A percentile compares a stretch with the other conserved stretches of the same genome.
Conservation (phyloP, 257 asterid species). For the Ligustrum vulgare region DNA sequence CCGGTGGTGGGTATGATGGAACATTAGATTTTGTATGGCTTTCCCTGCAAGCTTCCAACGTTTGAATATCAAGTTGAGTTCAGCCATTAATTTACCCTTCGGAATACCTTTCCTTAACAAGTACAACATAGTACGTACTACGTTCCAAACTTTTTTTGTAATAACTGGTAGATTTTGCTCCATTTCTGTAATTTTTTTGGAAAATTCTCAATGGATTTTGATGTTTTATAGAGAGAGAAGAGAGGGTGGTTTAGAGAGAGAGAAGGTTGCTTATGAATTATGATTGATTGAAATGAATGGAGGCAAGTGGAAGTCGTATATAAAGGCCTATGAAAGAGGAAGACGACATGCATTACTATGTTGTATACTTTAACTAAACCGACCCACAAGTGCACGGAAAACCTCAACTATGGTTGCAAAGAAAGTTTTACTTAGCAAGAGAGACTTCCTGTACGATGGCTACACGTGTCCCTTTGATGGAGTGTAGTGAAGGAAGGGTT, state of each 20-base stretch:
- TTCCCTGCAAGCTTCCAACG: conserved; percentile 30
- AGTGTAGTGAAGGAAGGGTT: no score
- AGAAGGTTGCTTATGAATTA: not conserved
- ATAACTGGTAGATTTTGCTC: conserved; percentile 27
- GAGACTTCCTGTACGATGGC: conserved; percentile 8
- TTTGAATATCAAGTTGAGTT: conserved; percentile 29
- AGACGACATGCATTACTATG: not conserved
- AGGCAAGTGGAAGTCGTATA: not conserved
- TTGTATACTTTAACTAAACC: not conserved
- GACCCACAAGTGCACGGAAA: no score
- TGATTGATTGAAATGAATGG: not conserved
- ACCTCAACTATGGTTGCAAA: no score
- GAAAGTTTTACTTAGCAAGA: conserved; percentile 10
- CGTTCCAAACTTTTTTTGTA: conserved; percentile 24
- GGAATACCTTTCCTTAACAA: conserved; percentile 30
- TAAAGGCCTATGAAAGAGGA: not conserved
- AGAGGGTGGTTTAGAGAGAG: no score
- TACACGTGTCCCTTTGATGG: not conserved
- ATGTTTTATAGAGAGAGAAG: no score
- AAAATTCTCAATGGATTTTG: no score
- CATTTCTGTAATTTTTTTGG: not conserved
- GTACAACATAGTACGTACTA: conserved; percentile 17
- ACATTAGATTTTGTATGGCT: conserved; percentile 26
- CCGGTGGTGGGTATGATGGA: conserved; percentile 20
- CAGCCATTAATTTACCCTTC: conserved; percentile 27